Evolutionary conservation across 2,329 filamentous ascomycete species (phyloP).

Genomic region (Paracorniculantispora psalliotae): DNA sequence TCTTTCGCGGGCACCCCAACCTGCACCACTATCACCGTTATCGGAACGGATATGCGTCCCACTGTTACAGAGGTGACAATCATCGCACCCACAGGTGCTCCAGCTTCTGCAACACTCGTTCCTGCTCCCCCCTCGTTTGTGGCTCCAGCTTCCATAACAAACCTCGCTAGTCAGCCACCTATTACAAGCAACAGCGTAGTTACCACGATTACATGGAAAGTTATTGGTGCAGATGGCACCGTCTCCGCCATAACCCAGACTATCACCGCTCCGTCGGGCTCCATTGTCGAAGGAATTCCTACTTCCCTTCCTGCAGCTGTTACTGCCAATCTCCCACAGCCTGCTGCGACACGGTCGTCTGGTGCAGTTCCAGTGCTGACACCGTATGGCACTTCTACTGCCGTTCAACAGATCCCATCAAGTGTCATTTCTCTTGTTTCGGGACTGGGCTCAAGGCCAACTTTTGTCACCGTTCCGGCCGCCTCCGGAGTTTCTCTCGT

Average conservation of each 20-base stretch:
- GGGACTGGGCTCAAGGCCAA: neutral
- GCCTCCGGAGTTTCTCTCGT: neutral
- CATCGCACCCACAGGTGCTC: slow-evolving; percentile 17
- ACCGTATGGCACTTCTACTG: neutral
- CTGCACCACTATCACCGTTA: slow-evolving; percentile 26
- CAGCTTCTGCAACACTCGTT: slow-evolving; percentile 11
- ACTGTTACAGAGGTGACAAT: slow-evolving; percentile 29
- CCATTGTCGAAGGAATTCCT: neutral
- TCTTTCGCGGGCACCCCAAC: slow-evolving; percentile 17
- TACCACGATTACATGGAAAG: slow-evolving; percentile 4
- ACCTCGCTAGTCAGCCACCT: slow-evolving; percentile 31
- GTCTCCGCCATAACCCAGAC: slow-evolving; percentile 7
- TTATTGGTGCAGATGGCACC: slow-evolving; percentile 9
- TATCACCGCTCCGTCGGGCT: neutral
- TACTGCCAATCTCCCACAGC: neutral
- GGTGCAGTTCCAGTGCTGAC: neutral
- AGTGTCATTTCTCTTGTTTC: neutral
- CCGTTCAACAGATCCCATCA: neutral
- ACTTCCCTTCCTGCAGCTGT: neutral
- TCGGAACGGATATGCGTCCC: slow-evolving; percentile 25
- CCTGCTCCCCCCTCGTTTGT: slow-evolving; percentile 18
- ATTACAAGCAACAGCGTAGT: slow-evolving; percentile 7
- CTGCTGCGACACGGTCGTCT: neutral
- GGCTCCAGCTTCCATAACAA: neutral
- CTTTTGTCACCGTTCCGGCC: neutral